phyloP scores from a whole-genome alignment of 2,329 filamentous ascomycete genomes.

The Coniochaeta sp. region DNA sequence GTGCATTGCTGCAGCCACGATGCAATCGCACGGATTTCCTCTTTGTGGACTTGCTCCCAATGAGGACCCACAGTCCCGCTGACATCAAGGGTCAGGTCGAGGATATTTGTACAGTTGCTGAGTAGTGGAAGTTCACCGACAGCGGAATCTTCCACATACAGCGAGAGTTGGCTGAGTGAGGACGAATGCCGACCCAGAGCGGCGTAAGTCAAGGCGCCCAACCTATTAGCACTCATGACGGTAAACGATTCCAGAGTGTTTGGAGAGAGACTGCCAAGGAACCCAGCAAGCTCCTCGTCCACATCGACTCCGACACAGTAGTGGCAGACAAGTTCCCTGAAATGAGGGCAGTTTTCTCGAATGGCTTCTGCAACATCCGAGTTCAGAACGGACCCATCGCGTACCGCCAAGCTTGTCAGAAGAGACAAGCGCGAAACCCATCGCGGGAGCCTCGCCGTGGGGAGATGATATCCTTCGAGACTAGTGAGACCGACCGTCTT shows the following conservation, averaged over 20 bases:
- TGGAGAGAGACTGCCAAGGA: slow-evolving; percentile 46
- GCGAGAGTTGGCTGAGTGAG: slow-evolving; percentile 23
- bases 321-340: slow-evolving; percentile 53
- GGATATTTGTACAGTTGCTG: slow-evolving; percentile 23
- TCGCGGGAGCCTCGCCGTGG: slow-evolving; percentile 40
- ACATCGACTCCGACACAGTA: slow-evolving; percentile 33
- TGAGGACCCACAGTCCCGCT: slow-evolving; percentile 7
- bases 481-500: slow-evolving; percentile 46
- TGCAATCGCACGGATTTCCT: slow-evolving; percentile 18
- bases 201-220: slow-evolving; percentile 46
- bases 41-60: slow-evolving; percentile 12
- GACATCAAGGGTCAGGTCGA: slow-evolving; percentile 24
- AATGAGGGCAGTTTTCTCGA: slow-evolving; percentile 48
- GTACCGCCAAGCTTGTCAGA: slow-evolving; percentile 51
- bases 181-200: slow-evolving; percentile 38
- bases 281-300: slow-evolving; percentile 50
- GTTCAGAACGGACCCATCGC: slow-evolving; percentile 51
- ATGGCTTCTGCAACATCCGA: slow-evolving; percentile 47
- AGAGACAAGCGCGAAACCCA: slow-evolving; percentile 54
- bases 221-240: slow-evolving; percentile 45
- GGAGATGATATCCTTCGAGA: slow-evolving; percentile 43
- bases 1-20: slow-evolving; percentile 30
- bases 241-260: slow-evolving; percentile 53
- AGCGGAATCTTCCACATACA: slow-evolving; percentile 20
- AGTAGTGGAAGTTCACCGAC: slow-evolving; percentile 22